Conservation (phyloP, 2,329 filamentous ascomycete genomes). For the Neurospora sp. region DNA sequence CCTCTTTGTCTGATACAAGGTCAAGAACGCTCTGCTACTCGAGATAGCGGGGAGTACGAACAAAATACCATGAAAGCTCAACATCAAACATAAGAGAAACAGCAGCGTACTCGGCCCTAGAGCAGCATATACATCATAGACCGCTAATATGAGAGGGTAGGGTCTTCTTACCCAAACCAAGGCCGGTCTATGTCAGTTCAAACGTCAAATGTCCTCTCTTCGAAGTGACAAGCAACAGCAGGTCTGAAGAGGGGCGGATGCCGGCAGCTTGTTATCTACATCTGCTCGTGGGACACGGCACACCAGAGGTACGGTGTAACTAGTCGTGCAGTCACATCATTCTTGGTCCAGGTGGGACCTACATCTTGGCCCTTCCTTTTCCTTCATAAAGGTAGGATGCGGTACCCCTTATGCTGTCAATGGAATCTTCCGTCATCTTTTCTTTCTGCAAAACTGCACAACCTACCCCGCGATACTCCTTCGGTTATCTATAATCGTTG, state of each 20-base stretch:
- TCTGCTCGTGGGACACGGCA: not conserved
- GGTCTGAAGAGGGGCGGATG: not conserved
- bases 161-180: not conserved
- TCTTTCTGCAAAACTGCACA: not conserved
- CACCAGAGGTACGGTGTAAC: not conserved
- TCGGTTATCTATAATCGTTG: not conserved
- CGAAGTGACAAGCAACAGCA: not conserved
- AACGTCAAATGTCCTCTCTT: not conserved
- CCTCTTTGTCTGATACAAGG: not conserved
- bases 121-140: not conserved
- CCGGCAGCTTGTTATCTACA: not conserved
- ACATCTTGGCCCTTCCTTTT: not conserved
- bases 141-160: not conserved
- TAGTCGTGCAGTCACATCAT: not conserved
- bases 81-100: not conserved
- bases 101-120: not conserved
- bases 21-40: not conserved
- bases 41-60: not conserved
- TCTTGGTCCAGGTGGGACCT: not conserved
- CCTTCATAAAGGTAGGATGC: not conserved
- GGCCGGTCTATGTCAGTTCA: too few species aligned
- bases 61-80: not conserved
- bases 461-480: not conserved
- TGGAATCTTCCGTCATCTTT: not conserved
- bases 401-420: not conserved